Conservation (phyloP, 2,329 filamentous ascomycete species). For the Penicillium sp. region DNA sequence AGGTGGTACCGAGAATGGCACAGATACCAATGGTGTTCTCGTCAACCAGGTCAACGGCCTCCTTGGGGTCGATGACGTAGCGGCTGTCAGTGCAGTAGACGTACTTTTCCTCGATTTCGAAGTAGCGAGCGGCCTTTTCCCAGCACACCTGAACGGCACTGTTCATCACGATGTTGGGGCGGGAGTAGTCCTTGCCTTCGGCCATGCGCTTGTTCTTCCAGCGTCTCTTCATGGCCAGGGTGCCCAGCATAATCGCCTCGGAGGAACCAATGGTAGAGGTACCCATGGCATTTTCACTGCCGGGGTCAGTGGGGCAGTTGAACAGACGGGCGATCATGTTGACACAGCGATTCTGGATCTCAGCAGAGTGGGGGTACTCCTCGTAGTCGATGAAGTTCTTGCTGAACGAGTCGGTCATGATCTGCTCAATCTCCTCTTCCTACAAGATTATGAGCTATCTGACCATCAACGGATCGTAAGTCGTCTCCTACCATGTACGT, state of each 20-base stretch:
- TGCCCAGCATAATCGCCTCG: constrained; percentile 56
- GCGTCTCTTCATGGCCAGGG: constrained; percentile 86
- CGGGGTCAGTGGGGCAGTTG: constrained; percentile 59
- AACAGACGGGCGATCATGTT: constrained; percentile 88
- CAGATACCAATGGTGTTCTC: constrained; percentile 86
- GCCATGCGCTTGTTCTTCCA: constrained; percentile 86
- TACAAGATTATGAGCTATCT: constrained; percentile 30
- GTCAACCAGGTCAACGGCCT: constrained; percentile 58
- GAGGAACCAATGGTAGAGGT: constrained; percentile 87
- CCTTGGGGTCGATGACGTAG: constrained; percentile 60
- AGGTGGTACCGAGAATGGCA: constrained; percentile 84
- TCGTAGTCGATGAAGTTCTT: constrained; percentile 96
- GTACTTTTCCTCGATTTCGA: constrained; percentile 87
- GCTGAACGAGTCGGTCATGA: constrained; percentile 86
- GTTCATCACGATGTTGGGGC: constrained; percentile 92
- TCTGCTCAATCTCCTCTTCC: constrained; percentile 92
- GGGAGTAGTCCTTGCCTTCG: constrained; percentile 72
- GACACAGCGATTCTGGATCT: constrained; percentile 88
- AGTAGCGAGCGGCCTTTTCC: constrained; percentile 88
- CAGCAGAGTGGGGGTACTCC: constrained; percentile 73
- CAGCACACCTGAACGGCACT: constrained; percentile 95
- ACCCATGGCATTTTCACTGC: constrained; percentile 65
- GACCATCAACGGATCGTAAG: neutral
- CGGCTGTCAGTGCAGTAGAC: constrained; percentile 59
- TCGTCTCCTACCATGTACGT: constrained; percentile 74